A percentile compares a stretch with the other conserved stretches of the same genome.
Conservation (phyloP, 2,329 filamentous ascomycete species). For the Ascochyta rabiei region DNA sequence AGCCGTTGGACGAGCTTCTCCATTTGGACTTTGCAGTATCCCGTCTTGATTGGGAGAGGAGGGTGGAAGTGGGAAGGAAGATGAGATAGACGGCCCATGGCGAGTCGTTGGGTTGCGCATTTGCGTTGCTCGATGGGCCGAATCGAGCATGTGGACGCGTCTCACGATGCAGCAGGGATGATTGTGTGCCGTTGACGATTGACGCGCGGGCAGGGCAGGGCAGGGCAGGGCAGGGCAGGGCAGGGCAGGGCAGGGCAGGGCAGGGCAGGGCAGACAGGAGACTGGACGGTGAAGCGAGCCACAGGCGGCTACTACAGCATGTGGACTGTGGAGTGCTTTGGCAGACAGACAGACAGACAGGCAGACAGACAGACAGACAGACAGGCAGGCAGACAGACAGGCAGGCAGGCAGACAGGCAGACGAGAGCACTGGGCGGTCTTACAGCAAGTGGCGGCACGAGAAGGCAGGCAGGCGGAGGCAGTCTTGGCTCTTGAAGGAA, state of each 20-base stretch:
- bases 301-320: no score
- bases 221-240: no score
- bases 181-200: slow-evolving; percentile 4
- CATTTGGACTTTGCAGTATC: neutral
- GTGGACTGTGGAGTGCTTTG: no score
- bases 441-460: no score
- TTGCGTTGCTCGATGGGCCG: neutral
- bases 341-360: no score
- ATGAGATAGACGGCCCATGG: neutral
- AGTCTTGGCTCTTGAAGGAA: neutral
- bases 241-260: no score
- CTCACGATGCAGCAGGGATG: slow-evolving; percentile 11
- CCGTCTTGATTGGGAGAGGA: neutral
- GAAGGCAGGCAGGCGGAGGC: neutral
- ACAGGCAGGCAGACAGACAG: no score
- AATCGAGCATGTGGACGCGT: slow-evolving; percentile 2
- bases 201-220: no score
- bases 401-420: no score
- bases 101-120: neutral
- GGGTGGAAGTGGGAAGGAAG: neutral
- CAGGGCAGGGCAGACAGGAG: neutral
- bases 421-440: no score
- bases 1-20: neutral
- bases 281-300: slow-evolving; percentile 3
- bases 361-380: no score